Percentiles rank a stretch among this genome's conserved stretches.
phyloP scores from a whole-genome alignment of 1,139 yeast genomes.

The Debaryomyces psychrophilus region DNA sequence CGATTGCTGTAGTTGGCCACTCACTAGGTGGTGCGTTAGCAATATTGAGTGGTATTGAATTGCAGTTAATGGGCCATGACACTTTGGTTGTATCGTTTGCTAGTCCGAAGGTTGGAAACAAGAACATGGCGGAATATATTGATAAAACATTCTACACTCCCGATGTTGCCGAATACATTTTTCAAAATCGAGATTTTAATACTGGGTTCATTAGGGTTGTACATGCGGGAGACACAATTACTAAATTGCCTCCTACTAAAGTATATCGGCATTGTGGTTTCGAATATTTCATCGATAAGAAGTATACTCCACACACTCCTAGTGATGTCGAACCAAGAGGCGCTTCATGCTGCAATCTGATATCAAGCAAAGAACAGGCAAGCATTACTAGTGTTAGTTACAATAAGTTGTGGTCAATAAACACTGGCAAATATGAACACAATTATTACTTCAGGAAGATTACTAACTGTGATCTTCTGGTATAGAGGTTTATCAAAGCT shows the following conservation, averaged over 20 bases:
- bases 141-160: conserved; percentile 51
- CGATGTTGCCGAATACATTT: conserved; percentile 20
- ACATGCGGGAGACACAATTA: conserved; percentile 60
- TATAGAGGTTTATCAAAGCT: not conserved
- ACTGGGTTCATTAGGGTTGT: conserved; percentile 52
- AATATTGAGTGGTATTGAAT: conserved; percentile 60
- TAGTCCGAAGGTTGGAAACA: conserved; percentile 64
- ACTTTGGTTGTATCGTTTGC: conserved; percentile 63
- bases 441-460: conserved; percentile 36
- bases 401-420: conserved; percentile 26
- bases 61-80: conserved; percentile 50
- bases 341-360: not conserved
- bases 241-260: conserved; percentile 57
- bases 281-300: conserved; percentile 49
- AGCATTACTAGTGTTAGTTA: not conserved
- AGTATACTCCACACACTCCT: conserved; percentile 48
- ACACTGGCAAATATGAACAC: conserved; percentile 38
- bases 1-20: conserved; percentile 63
- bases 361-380: conserved; percentile 5
- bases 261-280: conserved; percentile 52
- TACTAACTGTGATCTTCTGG: conserved; percentile 32
- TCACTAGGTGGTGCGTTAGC: conserved; percentile 77
- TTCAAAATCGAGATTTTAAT: conserved; percentile 20
- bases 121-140: conserved; percentile 50
- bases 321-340: conserved; percentile 35